phyloP scores from a whole-genome alignment of 2,329 filamentous ascomycete genomes.

The Monilinia polystroma region DNA sequence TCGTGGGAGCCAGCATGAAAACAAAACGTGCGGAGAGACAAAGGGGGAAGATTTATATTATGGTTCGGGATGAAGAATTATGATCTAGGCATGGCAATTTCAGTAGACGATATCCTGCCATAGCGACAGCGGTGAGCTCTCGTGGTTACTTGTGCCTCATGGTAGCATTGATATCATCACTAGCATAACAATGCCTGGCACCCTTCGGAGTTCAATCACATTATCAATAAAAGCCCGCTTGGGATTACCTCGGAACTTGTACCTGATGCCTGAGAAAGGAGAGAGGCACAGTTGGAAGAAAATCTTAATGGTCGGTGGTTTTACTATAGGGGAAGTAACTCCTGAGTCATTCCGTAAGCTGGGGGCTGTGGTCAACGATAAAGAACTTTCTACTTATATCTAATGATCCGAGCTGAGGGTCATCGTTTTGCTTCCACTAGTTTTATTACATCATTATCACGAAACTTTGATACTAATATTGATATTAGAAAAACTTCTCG shows the following conservation, averaged over 20 bases:
- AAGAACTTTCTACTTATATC: background rate
- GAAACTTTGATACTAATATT: background rate
- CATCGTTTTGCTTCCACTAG: background rate
- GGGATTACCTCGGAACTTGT: background rate
- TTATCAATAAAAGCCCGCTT: background rate
- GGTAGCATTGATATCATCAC: background rate
- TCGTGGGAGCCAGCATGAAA: background rate
- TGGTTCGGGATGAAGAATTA: too few species aligned
- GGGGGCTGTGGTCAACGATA: background rate
- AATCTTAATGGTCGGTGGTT: background rate
- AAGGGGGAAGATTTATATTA: background rate
- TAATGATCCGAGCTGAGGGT: background rate
- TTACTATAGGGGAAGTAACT: background rate
- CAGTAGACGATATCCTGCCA: background rate
- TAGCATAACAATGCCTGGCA: background rate
- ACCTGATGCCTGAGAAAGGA: background rate
- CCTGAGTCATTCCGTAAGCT: slow-evolving; percentile 1
- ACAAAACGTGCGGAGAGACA: background rate
- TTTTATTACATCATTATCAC: background rate
- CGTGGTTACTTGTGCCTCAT: background rate
- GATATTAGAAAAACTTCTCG: background rate
- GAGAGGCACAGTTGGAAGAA: background rate
- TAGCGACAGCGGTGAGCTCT: background rate
- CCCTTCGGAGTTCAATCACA: background rate
- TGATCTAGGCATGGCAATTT: background rate